These are phyloP conservation scores for Dioszegia hungarica DNA, from an alignment of 768 basidiomycete species.

Conservation along the genomic window DNA sequence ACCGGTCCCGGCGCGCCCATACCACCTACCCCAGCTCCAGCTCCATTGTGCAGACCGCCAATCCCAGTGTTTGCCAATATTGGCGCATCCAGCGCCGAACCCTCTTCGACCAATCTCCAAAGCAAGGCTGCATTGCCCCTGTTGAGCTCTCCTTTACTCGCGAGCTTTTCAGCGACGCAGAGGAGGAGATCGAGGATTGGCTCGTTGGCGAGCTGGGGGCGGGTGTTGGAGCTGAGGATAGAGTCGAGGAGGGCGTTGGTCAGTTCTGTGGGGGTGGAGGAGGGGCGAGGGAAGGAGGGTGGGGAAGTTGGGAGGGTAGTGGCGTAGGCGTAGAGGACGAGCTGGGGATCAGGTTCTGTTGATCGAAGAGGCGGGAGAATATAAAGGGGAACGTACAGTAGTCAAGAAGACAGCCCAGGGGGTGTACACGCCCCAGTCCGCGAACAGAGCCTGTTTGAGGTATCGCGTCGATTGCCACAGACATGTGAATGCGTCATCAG, in stretches of 20 bases:
- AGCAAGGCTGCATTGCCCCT: conserved; percentile 11
- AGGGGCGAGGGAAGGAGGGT: background rate
- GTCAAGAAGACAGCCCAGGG: conserved; percentile 32
- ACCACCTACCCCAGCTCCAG: too few species aligned
- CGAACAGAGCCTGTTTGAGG: conserved; percentile 24
- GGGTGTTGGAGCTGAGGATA: background rate
- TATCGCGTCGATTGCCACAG: conserved; percentile 37
- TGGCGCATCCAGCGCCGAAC: too few species aligned
- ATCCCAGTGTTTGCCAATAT: too few species aligned
- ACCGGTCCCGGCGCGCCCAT: too few species aligned
- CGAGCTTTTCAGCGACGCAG: conserved; percentile 6
- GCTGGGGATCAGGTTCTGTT: background rate
- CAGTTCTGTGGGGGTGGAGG: background rate
- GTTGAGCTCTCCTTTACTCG: conserved; percentile 4
- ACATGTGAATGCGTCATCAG: conserved; percentile 39
- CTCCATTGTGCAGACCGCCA: too few species aligned
- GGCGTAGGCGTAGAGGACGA: conserved; percentile 21
- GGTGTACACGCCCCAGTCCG: conserved; percentile 33
- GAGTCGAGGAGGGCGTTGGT: conserved; percentile 7
- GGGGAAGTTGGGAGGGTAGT: background rate
- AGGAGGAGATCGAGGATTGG: conserved; percentile 11
- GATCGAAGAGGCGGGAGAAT: too few species aligned
- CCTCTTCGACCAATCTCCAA: conserved; percentile 9
- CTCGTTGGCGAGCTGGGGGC: background rate
- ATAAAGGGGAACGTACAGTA: conserved; percentile 18